Base-by-base conservation (phyloP, 257 asterid genomes). In the Parsonsia alboflavescens region DNA sequence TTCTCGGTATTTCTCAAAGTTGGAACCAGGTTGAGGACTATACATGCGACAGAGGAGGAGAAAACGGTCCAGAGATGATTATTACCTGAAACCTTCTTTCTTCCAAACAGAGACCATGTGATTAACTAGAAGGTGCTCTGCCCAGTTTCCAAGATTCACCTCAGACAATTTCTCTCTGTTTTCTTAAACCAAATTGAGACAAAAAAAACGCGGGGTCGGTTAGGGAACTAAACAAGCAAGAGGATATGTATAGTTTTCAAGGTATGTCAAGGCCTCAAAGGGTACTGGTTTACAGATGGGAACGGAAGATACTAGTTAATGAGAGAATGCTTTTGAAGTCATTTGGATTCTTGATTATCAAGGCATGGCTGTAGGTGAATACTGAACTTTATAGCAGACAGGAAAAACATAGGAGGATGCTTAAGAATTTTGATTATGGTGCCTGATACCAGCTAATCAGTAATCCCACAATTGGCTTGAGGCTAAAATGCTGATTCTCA, bases 371-470 rank as follows among this genome's bases (percentile, higher is more conserved):
- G 17, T 53, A 22, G 42, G 42, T 28, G 46, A 66, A 3, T 33
- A 1, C 54, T 7, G 22, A 30, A 42, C 26, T 52, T 77, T 76
- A 46, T 53, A 39, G 69, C 17, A 48, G 76, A 63, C 2, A 68
- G 65, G 63, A 53, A 78, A 52, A 78, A 52, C 22, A 41, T 19
- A 45, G 45, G 68, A 50, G 73, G 68, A 63, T 52, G 80, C 80
- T 58, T 74, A 53, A 74, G 86, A 86, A 78, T 84, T 67, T 73
- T 76, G 81, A 82, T 75, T 78, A 78, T 16, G 83, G 88, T 26
- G 81, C 82, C 80, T 79, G 82, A 77, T 81, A 79, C 87, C 78
- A 77, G 82, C 75, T 70, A 80, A 82, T 33, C 39, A 33, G 39
- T 33, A 33, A 33, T 68, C 71, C 49, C 58, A 72, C 78, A 50